Percentiles rank a stretch among this genome's conserved stretches.
Evolutionary conservation across 1,284 basidiomycete species (phyloP).

Genomic region (Fomitopsis pinicola): DNA sequence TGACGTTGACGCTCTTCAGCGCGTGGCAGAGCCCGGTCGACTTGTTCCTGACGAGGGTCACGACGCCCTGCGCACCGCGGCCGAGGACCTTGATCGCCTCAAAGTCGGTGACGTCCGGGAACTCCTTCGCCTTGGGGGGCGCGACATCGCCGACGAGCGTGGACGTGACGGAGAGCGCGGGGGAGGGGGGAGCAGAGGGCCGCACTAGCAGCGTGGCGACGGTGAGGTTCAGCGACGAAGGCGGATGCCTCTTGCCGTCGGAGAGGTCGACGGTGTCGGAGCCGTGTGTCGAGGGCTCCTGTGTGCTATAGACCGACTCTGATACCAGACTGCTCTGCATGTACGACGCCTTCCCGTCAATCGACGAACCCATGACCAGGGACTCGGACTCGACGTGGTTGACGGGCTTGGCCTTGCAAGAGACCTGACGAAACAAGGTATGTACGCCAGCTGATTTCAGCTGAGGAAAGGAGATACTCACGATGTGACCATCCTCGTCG

Average conservation of each 20-base stretch:
- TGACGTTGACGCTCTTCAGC: constrained; percentile 21
- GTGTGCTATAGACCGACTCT: neutral
- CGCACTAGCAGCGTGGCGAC: neutral
- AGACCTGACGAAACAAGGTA: neutral
- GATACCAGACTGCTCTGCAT: neutral
- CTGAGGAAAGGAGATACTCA: neutral
- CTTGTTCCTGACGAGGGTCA: constrained; percentile 22
- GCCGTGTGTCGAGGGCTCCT: neutral
- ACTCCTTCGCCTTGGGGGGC: neutral
- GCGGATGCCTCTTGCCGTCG: neutral
- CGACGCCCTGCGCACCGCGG: constrained; percentile 23
- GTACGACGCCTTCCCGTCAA: neutral
- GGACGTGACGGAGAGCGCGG: neutral
- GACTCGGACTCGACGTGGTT: neutral
- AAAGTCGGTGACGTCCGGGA: constrained; percentile 13
- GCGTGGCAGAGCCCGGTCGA: constrained; percentile 16
- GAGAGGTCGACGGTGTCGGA: neutral
- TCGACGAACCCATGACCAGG: neutral
- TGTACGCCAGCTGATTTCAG: neutral
- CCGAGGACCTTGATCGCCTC: constrained; percentile 20
- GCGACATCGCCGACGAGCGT: neutral
- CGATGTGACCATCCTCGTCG: neutral
- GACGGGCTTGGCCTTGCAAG: neutral
- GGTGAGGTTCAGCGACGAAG: neutral
- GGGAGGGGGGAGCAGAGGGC: neutral